Base-by-base conservation (phyloP, 306 rosid species). In the Fagus sylvatica region DNA sequence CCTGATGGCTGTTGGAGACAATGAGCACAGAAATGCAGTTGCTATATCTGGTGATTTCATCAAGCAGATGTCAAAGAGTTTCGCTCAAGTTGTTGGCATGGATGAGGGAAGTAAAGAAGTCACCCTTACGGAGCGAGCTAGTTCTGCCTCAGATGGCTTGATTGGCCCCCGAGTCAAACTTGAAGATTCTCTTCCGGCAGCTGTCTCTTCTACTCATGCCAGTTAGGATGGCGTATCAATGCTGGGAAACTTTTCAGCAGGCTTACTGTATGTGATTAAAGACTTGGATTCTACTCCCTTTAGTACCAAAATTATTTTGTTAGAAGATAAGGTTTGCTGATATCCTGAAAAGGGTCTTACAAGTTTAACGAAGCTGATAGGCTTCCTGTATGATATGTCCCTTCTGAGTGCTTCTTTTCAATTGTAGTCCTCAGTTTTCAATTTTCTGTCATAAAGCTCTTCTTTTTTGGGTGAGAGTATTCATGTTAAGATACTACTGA, bases 31-130 rank as follows among this genome's bases (percentile, higher is more conserved):
- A 81, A 85, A 16, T 79, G 48, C 89, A 43, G 84, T 86, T 3
- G 60, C 85, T 71, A 59, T 69, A 7, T 74, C 88, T 28, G 84
- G 83, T 70, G 91, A 86, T 85, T 87, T 90, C 76, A 87, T 92
- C 74, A 92, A 90, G 82, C 97, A 90, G 81, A 86, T 92, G 86
- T 84, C 97, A 2, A 90, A 92, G 91, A 90, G 91, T 84, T 92
- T 92, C 81, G 93, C 91, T 33, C 89, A 88, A 77, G 95, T 87
- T 53, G 97, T 92, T 56, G 80, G 90, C 78, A 78, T 92, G 82
- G 95, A 92, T 0, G 95, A 92, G 85, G 81, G 83, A 42, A 83
- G 71, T 46, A 87, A 87, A 4, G 93, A 88, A 78, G 83, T 73
- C 41, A 59, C 79, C 36, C 79, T 71, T 39, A 37, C 85, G 0